Evolutionary conservation across 2,329 filamentous ascomycete species (phyloP), one percentile per base, ranked within the genome.

Genomic region (Fusarium lyarnte): DNA sequence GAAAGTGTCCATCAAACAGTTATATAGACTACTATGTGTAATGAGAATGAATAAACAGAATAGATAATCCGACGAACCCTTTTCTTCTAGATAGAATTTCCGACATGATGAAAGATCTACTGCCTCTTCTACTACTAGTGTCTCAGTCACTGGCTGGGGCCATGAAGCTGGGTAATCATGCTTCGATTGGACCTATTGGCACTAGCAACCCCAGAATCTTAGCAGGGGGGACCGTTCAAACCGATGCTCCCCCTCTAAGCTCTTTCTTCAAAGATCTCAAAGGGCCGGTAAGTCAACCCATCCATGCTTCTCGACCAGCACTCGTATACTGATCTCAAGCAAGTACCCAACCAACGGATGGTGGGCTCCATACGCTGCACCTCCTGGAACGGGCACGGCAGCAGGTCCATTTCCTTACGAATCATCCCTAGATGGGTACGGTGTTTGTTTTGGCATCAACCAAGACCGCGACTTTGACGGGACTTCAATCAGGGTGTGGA

Each of bases 371-470:
- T 57, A 57, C 8, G 39, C 53, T 21, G 53, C 53, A 12, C 19
- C 19, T 8, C 53, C 53, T 5, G 39, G 53, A 2, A 57, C 9
- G 7, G 39, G 53, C 5, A 57, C 39, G 4, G 53, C 53, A 5
- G 53, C 53, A 27, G 39, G 53, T 11, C 53, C 53, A 1, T 57
- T 57, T 33, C 53, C 53, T n/a, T 57, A 57, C 23, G 29, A 57
- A 29, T 57, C 39, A 5, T 19, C 39, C 5, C 23, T 57, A 16
- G 53, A 57, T 46, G 53, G 39, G 4, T 2, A 46, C 21, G 53
- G 53, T 17, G 23, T 57, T 36, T 16, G 13, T 14, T 36, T 57
- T 46, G 53, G 53, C 1, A 46, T 57, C 2, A 23, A 31, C 9
- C 39, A 46, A 33, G 13, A 5, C 8, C 53, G 53, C 19, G 8